These are phyloP conservation scores for Zostera marina DNA, from an alignment of 116 monocot genomes.

Conservation along the genomic window DNA sequence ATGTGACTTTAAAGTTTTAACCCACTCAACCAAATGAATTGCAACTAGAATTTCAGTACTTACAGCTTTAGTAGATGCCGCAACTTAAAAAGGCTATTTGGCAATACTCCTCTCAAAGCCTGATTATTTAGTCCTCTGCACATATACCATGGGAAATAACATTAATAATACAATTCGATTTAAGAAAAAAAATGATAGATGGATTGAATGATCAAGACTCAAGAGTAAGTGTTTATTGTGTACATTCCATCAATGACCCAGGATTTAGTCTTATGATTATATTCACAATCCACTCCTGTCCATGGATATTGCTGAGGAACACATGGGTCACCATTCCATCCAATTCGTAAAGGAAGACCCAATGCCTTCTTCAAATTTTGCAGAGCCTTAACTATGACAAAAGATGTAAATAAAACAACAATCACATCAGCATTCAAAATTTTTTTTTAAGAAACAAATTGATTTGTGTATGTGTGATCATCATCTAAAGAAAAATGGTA, in stretches of 20 bases:
- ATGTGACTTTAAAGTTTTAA: too few species aligned
- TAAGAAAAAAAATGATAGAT: neutral
- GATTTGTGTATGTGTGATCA: too few species aligned
- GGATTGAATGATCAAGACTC: neutral
- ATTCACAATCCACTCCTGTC: slow-evolving; percentile 90
- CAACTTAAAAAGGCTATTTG: slow-evolving; percentile 57
- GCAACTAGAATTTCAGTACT: slow-evolving; percentile 5
- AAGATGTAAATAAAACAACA: neutral
- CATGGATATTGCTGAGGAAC: slow-evolving; percentile 97
- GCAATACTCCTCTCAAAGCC: slow-evolving; percentile 69
- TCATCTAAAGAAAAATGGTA: too few species aligned
- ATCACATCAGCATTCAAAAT: too few species aligned
- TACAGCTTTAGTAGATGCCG: slow-evolving; percentile 72
- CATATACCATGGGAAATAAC: slow-evolving; percentile 9
- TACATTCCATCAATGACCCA: slow-evolving; percentile 99
- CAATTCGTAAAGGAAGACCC: slow-evolving; percentile 83
- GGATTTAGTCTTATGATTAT: slow-evolving; percentile 25
- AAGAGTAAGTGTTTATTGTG: neutral
- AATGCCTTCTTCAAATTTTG: slow-evolving; percentile 52
- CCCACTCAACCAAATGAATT: too few species aligned
- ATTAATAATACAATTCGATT: neutral
- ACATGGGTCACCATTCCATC: slow-evolving; percentile 99
- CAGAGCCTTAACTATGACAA: slow-evolving; percentile 46
- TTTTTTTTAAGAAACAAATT: too few species aligned
- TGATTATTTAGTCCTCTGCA: slow-evolving; percentile 94